Conservation (phyloP, 139 green algal genomes). For the Chlorella sp. region DNA sequence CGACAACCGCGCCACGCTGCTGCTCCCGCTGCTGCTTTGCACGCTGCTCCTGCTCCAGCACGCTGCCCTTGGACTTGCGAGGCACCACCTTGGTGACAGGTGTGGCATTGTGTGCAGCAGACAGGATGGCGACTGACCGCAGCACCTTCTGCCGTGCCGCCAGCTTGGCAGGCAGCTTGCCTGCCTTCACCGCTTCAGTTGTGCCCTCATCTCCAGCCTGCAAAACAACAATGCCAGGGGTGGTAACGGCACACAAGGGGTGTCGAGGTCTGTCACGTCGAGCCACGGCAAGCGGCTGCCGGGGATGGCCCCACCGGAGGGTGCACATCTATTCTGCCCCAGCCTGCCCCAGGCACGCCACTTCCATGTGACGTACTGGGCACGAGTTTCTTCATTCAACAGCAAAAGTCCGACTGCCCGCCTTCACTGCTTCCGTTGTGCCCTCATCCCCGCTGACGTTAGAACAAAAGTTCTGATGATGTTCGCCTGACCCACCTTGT, state of each 20-base stretch:
- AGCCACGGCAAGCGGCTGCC: too few species aligned
- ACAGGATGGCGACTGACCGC: constrained; percentile 42
- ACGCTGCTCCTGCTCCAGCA: constrained; percentile 2
- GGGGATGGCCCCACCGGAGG: too few species aligned
- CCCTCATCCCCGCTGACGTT: too few species aligned
- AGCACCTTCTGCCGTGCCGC: constrained; percentile 28
- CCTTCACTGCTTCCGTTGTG: too few species aligned
- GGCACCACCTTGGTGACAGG: not conserved
- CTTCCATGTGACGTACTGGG: too few species aligned
- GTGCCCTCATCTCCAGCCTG: constrained; percentile 23
- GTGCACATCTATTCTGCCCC: too few species aligned
- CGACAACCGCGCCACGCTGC: not conserved
- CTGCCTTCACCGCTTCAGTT: not conserved
- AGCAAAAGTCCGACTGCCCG: too few species aligned
- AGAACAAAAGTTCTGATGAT: too few species aligned
- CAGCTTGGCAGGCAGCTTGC: constrained; percentile 30
- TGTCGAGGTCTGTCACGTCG: too few species aligned
- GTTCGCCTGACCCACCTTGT: too few species aligned
- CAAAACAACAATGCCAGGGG: not conserved
- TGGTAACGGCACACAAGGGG: not conserved
- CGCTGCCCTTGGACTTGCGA: constrained; percentile 28
- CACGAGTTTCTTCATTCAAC: too few species aligned
- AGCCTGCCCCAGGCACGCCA: too few species aligned
- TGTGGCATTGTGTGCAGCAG: constrained; percentile 20
- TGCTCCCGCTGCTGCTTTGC: not conserved